Base-by-base conservation (phyloP, 257 asterid species). In the Solanum microdontum region DNA sequence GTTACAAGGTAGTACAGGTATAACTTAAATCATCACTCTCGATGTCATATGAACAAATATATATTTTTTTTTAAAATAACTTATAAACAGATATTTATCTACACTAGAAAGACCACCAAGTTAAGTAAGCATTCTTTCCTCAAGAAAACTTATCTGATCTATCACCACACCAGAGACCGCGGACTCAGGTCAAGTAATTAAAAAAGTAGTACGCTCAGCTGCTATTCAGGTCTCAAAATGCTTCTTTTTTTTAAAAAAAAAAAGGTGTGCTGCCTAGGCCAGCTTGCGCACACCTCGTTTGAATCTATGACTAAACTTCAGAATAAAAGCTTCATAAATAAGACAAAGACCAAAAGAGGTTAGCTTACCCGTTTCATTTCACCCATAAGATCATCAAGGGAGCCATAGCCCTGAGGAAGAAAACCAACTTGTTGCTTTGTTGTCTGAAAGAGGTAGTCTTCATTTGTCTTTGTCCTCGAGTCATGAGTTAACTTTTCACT, bases 361-460 rank as follows among this genome's bases (percentile, higher is more conserved):
- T 48, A 17, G 19, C 87, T 82, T 94, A 94, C 98, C 95, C 90
- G 88, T 89, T 95, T 91, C 93, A 93, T 88, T 23, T 94, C 74
- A 87, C 84, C 89, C 97, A 93, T 89, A 89, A 96, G 91, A 86
- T 93, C 98, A 88, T 94, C 99, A 88, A 94, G 92, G 26, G 96
- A 84, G 84, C 92, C 98, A 88, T 88, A 93, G 83, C 90, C 87
- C 30, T 89, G 94, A 87, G 94, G 88, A 84, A 85, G 89, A 86
- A 89, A 92, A 79, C 90, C 95, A 84, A 88, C 91, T 83, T 90
- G 95, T 86, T 90, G 86, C 90, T 89, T 95, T 36, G 95, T 86
- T 58, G 93, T 94, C 91, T 90, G 95, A 83, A 87, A 86, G 34
- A 89, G 86, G 89, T 88, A 89, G 87, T 91, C 94, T 72, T 89